These are phyloP conservation scores for Boletus sp. DNA, from an alignment of 768 basidiomycete species.

Conservation along the genomic window DNA sequence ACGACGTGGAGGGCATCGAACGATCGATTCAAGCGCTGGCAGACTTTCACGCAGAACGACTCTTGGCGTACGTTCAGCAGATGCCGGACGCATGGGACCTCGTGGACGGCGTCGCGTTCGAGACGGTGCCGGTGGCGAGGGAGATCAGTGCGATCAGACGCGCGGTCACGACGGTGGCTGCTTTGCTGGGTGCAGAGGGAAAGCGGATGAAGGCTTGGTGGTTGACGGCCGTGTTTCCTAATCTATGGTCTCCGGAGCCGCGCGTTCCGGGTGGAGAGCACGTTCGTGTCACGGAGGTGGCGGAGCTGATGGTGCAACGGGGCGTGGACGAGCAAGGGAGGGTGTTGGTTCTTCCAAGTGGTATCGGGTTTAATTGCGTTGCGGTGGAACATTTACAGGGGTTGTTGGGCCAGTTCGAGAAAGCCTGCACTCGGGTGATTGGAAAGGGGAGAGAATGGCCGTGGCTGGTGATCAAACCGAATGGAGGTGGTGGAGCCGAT, in stretches of 20 bases:
- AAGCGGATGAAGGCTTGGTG: constrained; percentile 62
- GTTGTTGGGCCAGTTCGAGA: constrained; percentile 39
- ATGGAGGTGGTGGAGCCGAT: constrained; percentile 43
- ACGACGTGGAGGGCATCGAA: constrained; percentile 32
- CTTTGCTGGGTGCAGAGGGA: constrained; percentile 18
- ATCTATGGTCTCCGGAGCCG: constrained; percentile 46
- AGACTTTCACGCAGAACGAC: constrained; percentile 62
- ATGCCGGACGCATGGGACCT: constrained; percentile 50
- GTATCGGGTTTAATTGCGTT: constrained; percentile 78
- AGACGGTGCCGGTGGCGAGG: constrained; percentile 67
- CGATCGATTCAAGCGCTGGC: constrained; percentile 51
- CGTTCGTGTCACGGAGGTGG: constrained; percentile 40
- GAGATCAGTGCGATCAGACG: constrained; percentile 65
- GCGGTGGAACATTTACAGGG: constrained; percentile 40
- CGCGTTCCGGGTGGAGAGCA: constrained; percentile 21
- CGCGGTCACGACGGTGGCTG: constrained; percentile 48
- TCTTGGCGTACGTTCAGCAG: constrained; percentile 47
- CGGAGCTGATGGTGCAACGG: constrained; percentile 37
- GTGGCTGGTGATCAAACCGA: constrained; percentile 70
- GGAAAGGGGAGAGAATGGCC: constrained; percentile 30
- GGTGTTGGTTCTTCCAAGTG: constrained; percentile 41
- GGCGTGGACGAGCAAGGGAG: constrained; percentile 13
- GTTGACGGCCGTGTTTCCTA: constrained; percentile 65
- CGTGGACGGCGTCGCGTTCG: constrained; percentile 70
- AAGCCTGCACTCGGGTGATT: constrained; percentile 14